Percentiles rank a stretch among this genome's conserved stretches.
phyloP scores from a whole-genome alignment of 441 rosid genomes.

The Pelargonium cotyledonis region DNA sequence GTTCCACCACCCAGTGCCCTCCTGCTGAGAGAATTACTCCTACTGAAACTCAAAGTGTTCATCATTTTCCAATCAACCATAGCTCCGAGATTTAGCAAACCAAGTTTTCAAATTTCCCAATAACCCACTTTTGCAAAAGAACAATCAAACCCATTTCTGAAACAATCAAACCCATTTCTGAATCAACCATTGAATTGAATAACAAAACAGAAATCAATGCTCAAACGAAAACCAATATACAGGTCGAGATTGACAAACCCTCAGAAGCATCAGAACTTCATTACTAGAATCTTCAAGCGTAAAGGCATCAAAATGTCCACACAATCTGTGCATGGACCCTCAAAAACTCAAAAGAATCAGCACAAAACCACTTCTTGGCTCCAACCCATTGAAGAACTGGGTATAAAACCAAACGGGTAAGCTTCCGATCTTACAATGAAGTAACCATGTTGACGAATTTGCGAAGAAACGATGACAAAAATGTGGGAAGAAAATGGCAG shows the following conservation, averaged over 20 bases:
- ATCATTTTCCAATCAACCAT: slow-evolving; percentile 39
- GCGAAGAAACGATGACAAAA: no score
- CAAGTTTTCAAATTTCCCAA: neutral
- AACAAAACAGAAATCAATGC: slow-evolving; percentile 12
- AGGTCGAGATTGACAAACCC: slow-evolving; percentile 10
- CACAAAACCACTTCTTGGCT: slow-evolving; percentile 11
- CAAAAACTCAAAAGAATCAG: slow-evolving; percentile 17
- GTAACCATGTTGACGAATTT: no score
- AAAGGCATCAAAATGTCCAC: slow-evolving; percentile 12
- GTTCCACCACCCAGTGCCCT: slow-evolving; percentile 39
- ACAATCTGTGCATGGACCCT: slow-evolving; percentile 13
- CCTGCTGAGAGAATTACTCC: slow-evolving; percentile 51
- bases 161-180: no score
- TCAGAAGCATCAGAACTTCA: slow-evolving; percentile 5
- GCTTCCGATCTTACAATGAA: slow-evolving; percentile 7
- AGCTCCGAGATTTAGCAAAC: slow-evolving; percentile 18
- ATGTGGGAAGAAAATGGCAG: slow-evolving; percentile 5
- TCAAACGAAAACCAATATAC: slow-evolving; percentile 13
- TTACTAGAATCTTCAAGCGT: neutral
- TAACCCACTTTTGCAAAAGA: slow-evolving; percentile 14
- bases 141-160: no score
- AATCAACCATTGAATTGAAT: slow-evolving; percentile 16
- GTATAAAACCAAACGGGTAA: slow-evolving; percentile 16
- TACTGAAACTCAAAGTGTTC: slow-evolving; percentile 37
- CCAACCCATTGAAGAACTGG: slow-evolving; percentile 15